These are phyloP conservation scores for Pyrrhoderma lamaoense DNA, from an alignment of 1,284 basidiomycete species.

Conservation along the genomic window DNA sequence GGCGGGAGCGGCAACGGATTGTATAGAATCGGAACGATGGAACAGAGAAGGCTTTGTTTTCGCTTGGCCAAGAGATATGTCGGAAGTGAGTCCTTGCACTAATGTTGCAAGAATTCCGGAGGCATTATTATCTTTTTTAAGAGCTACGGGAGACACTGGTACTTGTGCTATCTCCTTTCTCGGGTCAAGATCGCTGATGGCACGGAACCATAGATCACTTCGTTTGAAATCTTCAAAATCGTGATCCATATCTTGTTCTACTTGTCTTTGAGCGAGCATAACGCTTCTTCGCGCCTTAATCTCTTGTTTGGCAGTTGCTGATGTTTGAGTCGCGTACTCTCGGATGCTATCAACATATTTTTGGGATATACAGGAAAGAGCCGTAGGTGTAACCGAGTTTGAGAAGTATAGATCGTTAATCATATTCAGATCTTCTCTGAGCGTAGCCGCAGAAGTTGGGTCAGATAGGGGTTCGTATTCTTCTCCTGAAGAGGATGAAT, in stretches of 20 bases:
- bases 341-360: constrained; percentile 65
- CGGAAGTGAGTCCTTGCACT: constrained; percentile 14
- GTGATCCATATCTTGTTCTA: constrained; percentile 84
- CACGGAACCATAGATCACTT: constrained; percentile 88
- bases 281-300: constrained; percentile 68
- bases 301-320: constrained; percentile 42
- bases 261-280: constrained; percentile 76
- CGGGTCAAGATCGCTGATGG: constrained; percentile 62
- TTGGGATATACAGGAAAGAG: constrained; percentile 58
- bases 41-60: constrained; percentile 4
- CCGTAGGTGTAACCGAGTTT: constrained; percentile 46
- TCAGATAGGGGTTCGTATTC: constrained; percentile 61
- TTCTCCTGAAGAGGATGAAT: constrained; percentile 61
- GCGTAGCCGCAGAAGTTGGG: constrained; percentile 49
- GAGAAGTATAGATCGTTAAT: constrained; percentile 84
- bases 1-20: constrained; percentile 2
- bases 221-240: constrained; percentile 85
- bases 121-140: background rate
- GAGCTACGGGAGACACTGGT: background rate
- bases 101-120: constrained; percentile 14
- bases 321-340: constrained; percentile 51
- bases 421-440: constrained; percentile 81
- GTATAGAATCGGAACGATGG: constrained; percentile 6
- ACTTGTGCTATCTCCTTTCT: background rate
- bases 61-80: constrained; percentile 6